A percentile compares a stretch with the other conserved stretches of the same genome.
phyloP scores from a whole-genome alignment of 257 asterid species.

The Ilex aquifolium region DNA sequence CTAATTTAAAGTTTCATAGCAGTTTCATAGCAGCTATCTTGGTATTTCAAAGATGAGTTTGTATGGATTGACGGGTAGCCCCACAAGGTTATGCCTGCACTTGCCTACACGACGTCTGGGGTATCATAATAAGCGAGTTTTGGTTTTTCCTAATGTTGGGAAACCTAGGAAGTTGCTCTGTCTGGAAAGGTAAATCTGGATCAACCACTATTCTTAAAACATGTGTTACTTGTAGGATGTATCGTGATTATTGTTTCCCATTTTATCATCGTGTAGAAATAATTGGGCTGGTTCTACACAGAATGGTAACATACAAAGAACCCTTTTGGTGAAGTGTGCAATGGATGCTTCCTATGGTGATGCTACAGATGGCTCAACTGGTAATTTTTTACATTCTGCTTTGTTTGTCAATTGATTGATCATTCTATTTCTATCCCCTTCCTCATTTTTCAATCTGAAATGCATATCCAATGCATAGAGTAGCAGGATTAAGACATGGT shows the following conservation, averaged over 20 bases:
- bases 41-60: constrained; percentile 29
- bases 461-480: too few species aligned
- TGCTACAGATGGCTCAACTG: constrained; percentile 50
- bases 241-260: constrained; percentile 13
- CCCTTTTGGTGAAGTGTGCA: constrained; percentile 50
- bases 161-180: constrained; percentile 27
- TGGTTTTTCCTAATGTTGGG: constrained; percentile 21
- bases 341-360: constrained; percentile 86
- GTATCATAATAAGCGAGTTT: constrained; percentile 29
- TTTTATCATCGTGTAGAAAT: constrained; percentile 28
- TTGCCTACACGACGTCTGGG: constrained; percentile 39
- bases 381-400: constrained; percentile 25
- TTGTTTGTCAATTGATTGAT: background rate
- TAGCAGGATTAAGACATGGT: background rate
- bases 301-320: constrained; percentile 25
- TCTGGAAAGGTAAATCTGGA: constrained; percentile 30
- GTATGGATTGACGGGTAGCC: constrained; percentile 63
- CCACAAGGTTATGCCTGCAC: constrained; percentile 44
- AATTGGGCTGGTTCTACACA: constrained; percentile 34
- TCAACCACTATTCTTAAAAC: background rate
- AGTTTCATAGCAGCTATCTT: constrained; percentile 19
- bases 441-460: too few species aligned
- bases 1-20: constrained; percentile 20
- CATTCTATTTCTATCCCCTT: background rate
- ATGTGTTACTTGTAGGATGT: constrained; percentile 4